Base-by-base conservation (phyloP, 2,329 filamentous ascomycete genomes). In the Botryotinia globosa region DNA sequence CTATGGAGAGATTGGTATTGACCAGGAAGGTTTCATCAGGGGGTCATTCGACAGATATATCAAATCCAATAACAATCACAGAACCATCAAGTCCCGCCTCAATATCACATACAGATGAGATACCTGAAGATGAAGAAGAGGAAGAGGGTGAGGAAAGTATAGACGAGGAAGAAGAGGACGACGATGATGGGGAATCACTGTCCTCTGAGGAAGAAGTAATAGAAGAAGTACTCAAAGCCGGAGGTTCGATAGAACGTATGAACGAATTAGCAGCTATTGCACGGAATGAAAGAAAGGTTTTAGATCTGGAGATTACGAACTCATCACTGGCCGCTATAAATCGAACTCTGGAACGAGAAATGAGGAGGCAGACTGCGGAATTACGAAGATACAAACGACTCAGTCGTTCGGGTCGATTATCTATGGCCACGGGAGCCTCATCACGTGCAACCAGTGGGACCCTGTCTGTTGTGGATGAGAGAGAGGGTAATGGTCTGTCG, bases 251-350 rank as follows among this genome's bases (percentile, higher is more conserved):
- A 25, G 89, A 91, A 72, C 86, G 89, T 12, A 84, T 92, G 74
- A 92, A 89, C 74, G 94, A 97, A 74, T 85, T 94, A 10, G 94
- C 96, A 18, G 88, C 92, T n/a, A 96, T 94, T 80, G 96, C 96
- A 22, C 89, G 96, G 44, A 89, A 94, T 51, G 96, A 98, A 82
- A 89, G 96, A 74, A 99, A 98, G 83, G 94, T 99, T 1, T 88
- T 98, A 77, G 96, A 99, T 81, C 85, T 99, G 9, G 94, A 99
- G 81, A 99, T 99, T 75, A 97, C 92, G 72, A 99, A 99, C 79
- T 96, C 94, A 1, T 98, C 94, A 1, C 87, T 99, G 4, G 88
- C 97, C 72, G 96, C 96, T 58, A 98, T 99, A 83, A 99, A 99
- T 80, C 88, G 94, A 70, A 96, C 94, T 0, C 84, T 99, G 0